Base-by-base conservation (phyloP, 192 early-diverging fungal genomes). In the Blastocladiella britannica region DNA sequence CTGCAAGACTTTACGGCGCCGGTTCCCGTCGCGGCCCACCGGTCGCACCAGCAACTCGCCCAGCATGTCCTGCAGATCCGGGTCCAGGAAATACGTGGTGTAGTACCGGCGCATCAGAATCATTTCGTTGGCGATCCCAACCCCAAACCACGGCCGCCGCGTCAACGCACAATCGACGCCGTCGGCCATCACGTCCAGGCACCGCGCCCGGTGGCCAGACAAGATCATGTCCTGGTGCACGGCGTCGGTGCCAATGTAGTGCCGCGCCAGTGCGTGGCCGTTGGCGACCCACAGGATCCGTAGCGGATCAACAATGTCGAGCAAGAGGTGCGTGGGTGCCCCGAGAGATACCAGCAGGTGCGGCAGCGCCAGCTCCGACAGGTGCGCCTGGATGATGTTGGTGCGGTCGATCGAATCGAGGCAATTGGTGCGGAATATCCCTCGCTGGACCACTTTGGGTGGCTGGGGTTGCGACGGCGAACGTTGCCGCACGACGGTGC, bases 131-230 rank as follows among this genome's bases (percentile, higher is more conserved):
- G n/a, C n/a, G n/a, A n/a, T n/a, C n/a, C n/a, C n/a, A n/a, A n/a
- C n/a, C n/a, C n/a, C n/a, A n/a, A n/a, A n/a, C n/a, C n/a, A n/a
- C 37, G 15, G 15, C 15, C 37, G 15, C 3, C 37, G 15, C 37
- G 37, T 20, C 2, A 47, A 20, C 12, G 37, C 37, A 47, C 12
- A 47, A 24, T 80, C 71, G 18, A 84, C 60, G 28, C 86, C 62
- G 7, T 73, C 74, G 31, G 76, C 84, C 26, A 86, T 67, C 4
- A 86, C 66, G 20, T 69, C 55, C 53, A 86, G 37, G 26, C 81
- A 81, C 61, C 77, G 79, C 25, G 79, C 64, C 20, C 25, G 29
- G 5, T 59, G 55, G 26, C 37, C 37, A 9, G 37, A 47, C 9
- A 20, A 20, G 37, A 47, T 20, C 37, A 47, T 47, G 15, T 20